Evolutionary conservation across 768 basidiomycete species (phyloP), one percentile per base, ranked within the genome.

Genomic region (Boletus tomentosulus): DNA sequence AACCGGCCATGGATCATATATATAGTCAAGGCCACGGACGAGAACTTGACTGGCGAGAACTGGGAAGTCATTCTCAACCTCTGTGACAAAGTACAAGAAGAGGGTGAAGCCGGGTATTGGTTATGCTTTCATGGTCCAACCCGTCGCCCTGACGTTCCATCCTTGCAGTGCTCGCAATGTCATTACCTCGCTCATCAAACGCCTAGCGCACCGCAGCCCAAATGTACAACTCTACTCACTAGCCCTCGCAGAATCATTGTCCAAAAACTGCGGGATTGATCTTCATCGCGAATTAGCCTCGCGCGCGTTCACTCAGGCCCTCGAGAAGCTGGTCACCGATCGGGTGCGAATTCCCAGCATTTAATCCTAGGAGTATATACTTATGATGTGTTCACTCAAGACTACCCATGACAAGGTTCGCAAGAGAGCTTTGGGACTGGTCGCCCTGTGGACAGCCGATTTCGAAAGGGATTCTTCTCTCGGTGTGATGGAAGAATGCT

Each of bases 171-270:
- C 96, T 9, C 87, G 88, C 50, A 84, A 87, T 61, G 91, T 90
- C 52, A 81, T 95, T 56, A 85, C 86, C 12, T 81, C 96, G 1
- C 65, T 97, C 31, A 78, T 94, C 63, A 98, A 95, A 71, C 90
- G 97, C 5, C 78, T 99, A 2, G 80, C 88, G 10, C 97, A 99
- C 71, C 84, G 97, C 19, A 97, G 90, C 68, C 89, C 97, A 2
- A 99, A 96, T 61, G 97, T 99, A 2, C 97, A 99, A 72, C 81
- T 98, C 1, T 98, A 95, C 65, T 82, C 96, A 6, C 82, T 99
- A 5, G 83, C 91, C 2, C 78, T 98, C 16, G 80, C 87, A 3
- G 96, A 98, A 65, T 82, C 94, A 0, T 78, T 99, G 11, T 85
- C 87, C 35, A 96, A 95, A 81, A 99, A 99, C 72, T 92, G 92